A percentile compares a stretch with the other conserved stretches of the same genome.
phyloP scores from a whole-genome alignment of 2,329 filamentous ascomycete genomes.

The Orbilia javanica region DNA sequence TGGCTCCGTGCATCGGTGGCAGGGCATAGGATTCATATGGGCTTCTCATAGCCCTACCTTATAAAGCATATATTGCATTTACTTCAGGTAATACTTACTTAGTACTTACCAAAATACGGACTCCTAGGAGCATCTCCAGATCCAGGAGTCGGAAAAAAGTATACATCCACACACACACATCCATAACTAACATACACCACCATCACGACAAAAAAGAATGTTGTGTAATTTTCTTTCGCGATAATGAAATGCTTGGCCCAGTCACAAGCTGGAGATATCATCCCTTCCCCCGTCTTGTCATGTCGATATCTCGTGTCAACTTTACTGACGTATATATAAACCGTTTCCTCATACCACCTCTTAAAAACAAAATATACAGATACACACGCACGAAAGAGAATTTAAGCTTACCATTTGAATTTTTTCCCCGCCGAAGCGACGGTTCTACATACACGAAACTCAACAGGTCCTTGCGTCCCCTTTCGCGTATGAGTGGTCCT shows the following conservation, averaged over 20 bases:
- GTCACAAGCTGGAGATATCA: slow-evolving; percentile 10
- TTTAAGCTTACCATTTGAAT: slow-evolving; percentile 46
- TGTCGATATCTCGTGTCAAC: slow-evolving; percentile 32
- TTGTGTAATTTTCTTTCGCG: slow-evolving; percentile 30
- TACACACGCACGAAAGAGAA: background rate
- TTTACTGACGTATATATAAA: slow-evolving; percentile 29
- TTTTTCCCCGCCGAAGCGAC: slow-evolving; percentile 1
- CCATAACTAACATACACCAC: background rate
- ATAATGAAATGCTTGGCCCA: slow-evolving; percentile 48
- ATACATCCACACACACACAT: background rate
- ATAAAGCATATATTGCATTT: slow-evolving; percentile 6
- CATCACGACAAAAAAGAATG: slow-evolving; percentile 15
- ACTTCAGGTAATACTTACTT: slow-evolving; percentile 27
- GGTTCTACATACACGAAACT: slow-evolving; percentile 29
- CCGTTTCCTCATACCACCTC: slow-evolving; percentile 26
- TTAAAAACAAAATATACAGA: slow-evolving; percentile 4
- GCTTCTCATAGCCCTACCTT: slow-evolving; percentile 14
- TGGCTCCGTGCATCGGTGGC: slow-evolving; percentile 36
- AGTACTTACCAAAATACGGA: slow-evolving; percentile 10
- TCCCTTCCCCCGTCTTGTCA: slow-evolving; percentile 11
- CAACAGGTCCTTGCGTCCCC: slow-evolving; percentile 24
- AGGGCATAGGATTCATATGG: slow-evolving; percentile 24
- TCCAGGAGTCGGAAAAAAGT: too few relatives aligned
- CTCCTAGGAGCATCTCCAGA: slow-evolving; percentile 1
- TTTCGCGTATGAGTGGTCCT: slow-evolving; percentile 17